Conservation (phyloP, 2,329 filamentous ascomycete species). For the Alternaria triticina region DNA sequence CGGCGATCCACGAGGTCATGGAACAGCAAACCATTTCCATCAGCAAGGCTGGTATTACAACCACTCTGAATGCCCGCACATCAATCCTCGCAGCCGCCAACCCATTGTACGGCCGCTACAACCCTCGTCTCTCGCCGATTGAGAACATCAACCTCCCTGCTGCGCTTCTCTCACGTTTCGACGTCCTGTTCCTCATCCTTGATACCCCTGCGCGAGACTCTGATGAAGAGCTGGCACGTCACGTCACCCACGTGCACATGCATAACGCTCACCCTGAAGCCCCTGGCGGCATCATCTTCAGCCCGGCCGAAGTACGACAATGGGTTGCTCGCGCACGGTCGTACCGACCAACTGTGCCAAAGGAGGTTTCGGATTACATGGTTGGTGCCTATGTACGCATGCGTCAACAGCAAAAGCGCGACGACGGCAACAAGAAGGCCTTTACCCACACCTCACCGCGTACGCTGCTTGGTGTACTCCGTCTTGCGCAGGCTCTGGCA, state of each 20-base stretch:
- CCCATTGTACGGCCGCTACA: constrained; percentile 96
- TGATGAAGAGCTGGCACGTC: constrained; percentile 91
- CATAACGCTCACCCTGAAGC: constrained; percentile 86
- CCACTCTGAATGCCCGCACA: constrained; percentile 92
- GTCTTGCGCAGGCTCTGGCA: constrained; percentile 91
- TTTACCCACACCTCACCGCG: constrained; percentile 94
- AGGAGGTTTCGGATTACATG: constrained; percentile 90
- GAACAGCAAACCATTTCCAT: constrained; percentile 87
- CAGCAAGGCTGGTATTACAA: constrained; percentile 93
- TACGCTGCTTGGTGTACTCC: constrained; percentile 89
- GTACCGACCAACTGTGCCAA: constrained; percentile 85
- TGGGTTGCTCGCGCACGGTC: constrained; percentile 93
- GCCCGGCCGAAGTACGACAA: constrained; percentile 90
- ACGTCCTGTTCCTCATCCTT: constrained; percentile 94
- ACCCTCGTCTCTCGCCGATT: constrained; percentile 93
- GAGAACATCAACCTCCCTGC: constrained; percentile 99
- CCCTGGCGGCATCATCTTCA: constrained; percentile 76
- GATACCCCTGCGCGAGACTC: constrained; percentile 89
- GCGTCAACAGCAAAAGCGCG: constrained; percentile 87
- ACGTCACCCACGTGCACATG: constrained; percentile 98
- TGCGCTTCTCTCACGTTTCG: constrained; percentile 93
- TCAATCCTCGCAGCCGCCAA: constrained; percentile 96
- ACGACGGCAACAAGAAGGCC: constrained; percentile 88
- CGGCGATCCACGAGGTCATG: constrained; percentile 87
- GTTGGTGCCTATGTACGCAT: constrained; percentile 95